Evolutionary conservation across 2,329 filamentous ascomycete genomes (phyloP).

Genomic region (Phialophora macrospora): DNA sequence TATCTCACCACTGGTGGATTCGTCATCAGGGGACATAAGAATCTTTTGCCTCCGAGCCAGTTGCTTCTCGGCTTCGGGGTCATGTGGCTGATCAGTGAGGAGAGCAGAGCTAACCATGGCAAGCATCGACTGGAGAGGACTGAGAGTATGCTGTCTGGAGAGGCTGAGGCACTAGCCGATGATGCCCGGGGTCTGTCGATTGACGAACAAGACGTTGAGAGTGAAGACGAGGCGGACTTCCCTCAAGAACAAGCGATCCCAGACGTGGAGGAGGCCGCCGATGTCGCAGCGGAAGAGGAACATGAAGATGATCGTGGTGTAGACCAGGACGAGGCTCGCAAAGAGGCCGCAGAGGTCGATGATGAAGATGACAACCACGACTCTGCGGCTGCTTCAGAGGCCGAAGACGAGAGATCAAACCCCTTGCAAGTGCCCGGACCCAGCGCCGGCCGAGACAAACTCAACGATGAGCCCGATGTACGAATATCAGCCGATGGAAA

Average conservation of each 20-base stretch:
- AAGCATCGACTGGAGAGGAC: constrained; percentile 68
- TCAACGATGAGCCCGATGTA: constrained; percentile 35
- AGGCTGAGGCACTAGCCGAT: constrained; percentile 38
- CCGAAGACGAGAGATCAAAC: constrained; percentile 40
- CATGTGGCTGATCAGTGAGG: constrained; percentile 85
- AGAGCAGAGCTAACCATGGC: constrained; percentile 78
- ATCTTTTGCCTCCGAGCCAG: constrained; percentile 85
- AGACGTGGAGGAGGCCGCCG: constrained; percentile 40
- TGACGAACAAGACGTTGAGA: constrained; percentile 40
- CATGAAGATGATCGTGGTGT: constrained; percentile 50
- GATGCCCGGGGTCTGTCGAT: constrained; percentile 31
- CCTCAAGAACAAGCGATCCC: constrained; percentile 39
- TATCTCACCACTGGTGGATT: constrained; percentile 80
- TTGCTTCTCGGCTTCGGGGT: constrained; percentile 85
- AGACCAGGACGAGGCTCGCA: constrained; percentile 40
- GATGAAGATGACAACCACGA: constrained; percentile 31
- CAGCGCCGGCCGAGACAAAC: constrained; percentile 40
- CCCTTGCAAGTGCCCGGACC: constrained; percentile 23
- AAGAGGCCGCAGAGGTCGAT: constrained; percentile 45
- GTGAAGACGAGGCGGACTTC: constrained; percentile 40
- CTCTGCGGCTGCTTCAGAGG: constrained; percentile 36
- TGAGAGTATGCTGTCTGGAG: constrained; percentile 35
- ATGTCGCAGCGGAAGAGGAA: constrained; percentile 41
- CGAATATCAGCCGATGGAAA: constrained; percentile 33
- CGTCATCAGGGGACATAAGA: constrained; percentile 82